These are phyloP conservation scores for Podospora anserina DNA, from an alignment of 495 filamentous ascomycete species.

Conservation along the genomic window DNA sequence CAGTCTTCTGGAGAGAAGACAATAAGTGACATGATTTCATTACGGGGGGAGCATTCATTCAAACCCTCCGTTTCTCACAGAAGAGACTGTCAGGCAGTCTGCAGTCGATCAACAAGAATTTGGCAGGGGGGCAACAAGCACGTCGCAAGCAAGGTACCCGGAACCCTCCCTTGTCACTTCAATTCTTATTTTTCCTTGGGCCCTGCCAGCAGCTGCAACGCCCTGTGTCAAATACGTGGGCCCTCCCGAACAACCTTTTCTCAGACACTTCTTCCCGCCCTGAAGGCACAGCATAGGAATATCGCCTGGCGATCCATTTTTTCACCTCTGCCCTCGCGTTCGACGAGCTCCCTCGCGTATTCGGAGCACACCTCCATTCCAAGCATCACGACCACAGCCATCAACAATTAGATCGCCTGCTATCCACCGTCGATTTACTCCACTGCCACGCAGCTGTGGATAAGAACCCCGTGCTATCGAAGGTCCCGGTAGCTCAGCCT, in stretches of 20 bases:
- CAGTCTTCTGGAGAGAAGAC: background rate
- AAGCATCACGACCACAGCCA: conserved; percentile 10
- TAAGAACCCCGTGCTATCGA: background rate
- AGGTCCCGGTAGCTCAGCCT: conserved; percentile 3
- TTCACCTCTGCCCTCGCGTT: conserved; percentile 10
- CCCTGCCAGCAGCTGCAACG: conserved; percentile 2
- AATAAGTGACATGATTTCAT: background rate
- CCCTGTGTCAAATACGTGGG: conserved; percentile 13
- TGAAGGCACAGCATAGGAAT: conserved; percentile 3
- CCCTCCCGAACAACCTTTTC: background rate
- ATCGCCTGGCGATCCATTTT: conserved; percentile 4
- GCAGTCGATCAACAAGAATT: background rate
- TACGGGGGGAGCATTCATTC: background rate
- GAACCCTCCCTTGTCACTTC: conserved; percentile 7
- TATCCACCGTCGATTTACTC: background rate
- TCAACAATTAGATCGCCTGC: background rate
- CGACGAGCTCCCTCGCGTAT: conserved; percentile 7
- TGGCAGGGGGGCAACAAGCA: conserved; percentile 7
- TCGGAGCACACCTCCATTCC: conserved; percentile 14
- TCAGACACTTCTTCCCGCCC: conserved; percentile 6
- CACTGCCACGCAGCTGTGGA: background rate
- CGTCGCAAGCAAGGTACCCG: conserved; percentile 12
- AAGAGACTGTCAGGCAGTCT: background rate
- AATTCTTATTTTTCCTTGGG: conserved; percentile 12
- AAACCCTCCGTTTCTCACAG: background rate